Percentiles rank a stretch among this genome's conserved stretches.
These are phyloP conservation scores for Blastobotrys americana DNA, from an alignment of 805 yeast genomes.

Conservation along the genomic window DNA sequence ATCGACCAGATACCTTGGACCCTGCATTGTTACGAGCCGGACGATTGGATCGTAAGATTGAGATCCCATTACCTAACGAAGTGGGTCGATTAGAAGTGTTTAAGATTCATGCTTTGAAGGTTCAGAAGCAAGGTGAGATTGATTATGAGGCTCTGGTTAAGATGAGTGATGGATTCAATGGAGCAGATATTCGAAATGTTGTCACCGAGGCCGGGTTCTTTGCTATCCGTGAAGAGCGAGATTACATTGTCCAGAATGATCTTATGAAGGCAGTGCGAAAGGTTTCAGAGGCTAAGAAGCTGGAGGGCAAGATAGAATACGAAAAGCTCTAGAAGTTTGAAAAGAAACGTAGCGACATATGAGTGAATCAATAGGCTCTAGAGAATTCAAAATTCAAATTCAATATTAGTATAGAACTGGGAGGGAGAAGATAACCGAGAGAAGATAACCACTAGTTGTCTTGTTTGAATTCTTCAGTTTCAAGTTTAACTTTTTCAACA, in stretches of 20 bases:
- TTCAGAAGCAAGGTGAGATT: constrained; percentile 87
- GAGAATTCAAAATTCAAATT: too few relatives aligned
- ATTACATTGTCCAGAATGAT: constrained; percentile 87
- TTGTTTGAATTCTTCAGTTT: not conserved
- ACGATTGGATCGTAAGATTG: constrained; percentile 92
- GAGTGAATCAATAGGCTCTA: not conserved
- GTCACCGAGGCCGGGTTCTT: constrained; percentile 98
- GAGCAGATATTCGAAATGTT: constrained; percentile 96
- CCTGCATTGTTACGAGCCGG: constrained; percentile 98
- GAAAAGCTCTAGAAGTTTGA: constrained; percentile 86
- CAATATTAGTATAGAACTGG: too few relatives aligned
- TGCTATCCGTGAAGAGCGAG: constrained; percentile 96
- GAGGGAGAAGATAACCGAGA: too few relatives aligned
- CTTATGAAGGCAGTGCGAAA: constrained; percentile 97
- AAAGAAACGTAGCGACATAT: not conserved
- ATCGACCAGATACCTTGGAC: constrained; percentile 95
- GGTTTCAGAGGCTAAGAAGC: constrained; percentile 92
- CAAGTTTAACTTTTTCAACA: not conserved
- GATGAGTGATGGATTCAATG: constrained; percentile 98
- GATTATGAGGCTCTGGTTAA: constrained; percentile 96
- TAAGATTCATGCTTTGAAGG: constrained; percentile 83
- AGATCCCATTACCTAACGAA: constrained; percentile 92
- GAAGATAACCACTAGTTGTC: too few relatives aligned
- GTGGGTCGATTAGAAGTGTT: constrained; percentile 90
- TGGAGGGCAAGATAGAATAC: constrained; percentile 93